Evolutionary conservation across 1,284 basidiomycete genomes (phyloP).

Genomic region (Tilletia indica): DNA sequence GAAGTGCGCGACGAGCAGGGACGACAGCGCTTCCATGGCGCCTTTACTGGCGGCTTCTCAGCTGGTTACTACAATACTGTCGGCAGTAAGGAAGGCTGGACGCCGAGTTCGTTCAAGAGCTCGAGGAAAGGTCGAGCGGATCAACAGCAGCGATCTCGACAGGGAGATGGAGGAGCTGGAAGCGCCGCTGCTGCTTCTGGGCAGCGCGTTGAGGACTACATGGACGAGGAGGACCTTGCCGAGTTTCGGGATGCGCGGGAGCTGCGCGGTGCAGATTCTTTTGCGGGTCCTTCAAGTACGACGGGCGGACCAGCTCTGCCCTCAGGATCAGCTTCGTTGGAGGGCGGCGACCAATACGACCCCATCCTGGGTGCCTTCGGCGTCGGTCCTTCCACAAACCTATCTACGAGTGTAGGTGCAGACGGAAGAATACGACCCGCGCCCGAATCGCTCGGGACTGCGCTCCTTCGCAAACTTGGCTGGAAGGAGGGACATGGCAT

Average conservation of each 20-base stretch:
- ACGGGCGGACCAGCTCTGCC: neutral
- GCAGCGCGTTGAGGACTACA: conserved; percentile 78
- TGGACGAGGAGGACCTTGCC: conserved; percentile 97
- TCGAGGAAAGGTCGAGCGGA: conserved; percentile 62
- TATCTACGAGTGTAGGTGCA: conserved; percentile 53
- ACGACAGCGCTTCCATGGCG: conserved; percentile 84
- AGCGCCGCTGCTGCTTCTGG: conserved; percentile 60
- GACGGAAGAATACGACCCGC: conserved; percentile 24
- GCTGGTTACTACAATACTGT: conserved; percentile 97
- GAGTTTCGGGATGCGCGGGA: conserved; percentile 72
- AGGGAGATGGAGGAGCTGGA: too few relatives aligned
- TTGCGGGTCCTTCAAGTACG: conserved; percentile 6
- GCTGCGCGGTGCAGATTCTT: conserved; percentile 54
- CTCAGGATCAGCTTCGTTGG: neutral
- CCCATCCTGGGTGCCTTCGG: conserved; percentile 52
- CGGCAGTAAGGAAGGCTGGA: conserved; percentile 96
- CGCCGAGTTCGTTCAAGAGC: conserved; percentile 73
- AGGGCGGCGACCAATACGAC: conserved; percentile 16
- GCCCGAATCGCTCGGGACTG: conserved; percentile 27
- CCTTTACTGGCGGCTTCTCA: conserved; percentile 95
- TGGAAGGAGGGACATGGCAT: conserved; percentile 77
- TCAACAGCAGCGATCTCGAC: too few relatives aligned
- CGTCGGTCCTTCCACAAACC: conserved; percentile 63
- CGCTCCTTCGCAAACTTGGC: conserved; percentile 87
- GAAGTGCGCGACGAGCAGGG: conserved; percentile 94